A percentile compares a stretch with the other conserved stretches of the same genome.
Conservation (phyloP, 805 yeast genomes). For the Kuraishia molischiana region DNA sequence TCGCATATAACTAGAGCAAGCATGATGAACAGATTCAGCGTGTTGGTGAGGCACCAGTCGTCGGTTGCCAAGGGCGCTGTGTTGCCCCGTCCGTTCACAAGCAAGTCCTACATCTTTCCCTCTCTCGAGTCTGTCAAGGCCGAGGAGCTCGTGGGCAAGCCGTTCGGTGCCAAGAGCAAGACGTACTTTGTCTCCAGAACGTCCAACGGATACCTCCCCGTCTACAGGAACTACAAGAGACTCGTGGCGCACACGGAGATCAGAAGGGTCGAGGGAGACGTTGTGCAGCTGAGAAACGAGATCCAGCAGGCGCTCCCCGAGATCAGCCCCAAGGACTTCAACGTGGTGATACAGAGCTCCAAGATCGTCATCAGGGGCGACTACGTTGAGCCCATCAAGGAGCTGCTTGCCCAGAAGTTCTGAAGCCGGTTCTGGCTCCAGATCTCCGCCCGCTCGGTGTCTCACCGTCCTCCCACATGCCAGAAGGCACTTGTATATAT, state of each 20-base stretch:
- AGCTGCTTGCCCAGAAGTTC: conserved; percentile 20
- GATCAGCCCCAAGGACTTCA: conserved; percentile 35
- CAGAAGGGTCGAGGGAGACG: conserved; percentile 61
- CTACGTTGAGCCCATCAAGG: conserved; percentile 22
- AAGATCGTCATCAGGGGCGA: conserved; percentile 47
- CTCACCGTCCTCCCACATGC: too few relatives aligned
- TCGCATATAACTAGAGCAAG: too few relatives aligned
- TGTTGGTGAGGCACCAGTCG: background rate
- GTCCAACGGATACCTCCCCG: conserved; percentile 66
- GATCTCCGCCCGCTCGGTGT: too few relatives aligned
- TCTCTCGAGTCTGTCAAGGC: background rate
- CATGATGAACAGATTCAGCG: background rate
- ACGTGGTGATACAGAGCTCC: conserved; percentile 38
- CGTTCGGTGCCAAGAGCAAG: conserved; percentile 9
- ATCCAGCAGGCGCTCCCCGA: conserved; percentile 39
- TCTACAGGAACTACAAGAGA: conserved; percentile 29
- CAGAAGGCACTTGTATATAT: background rate
- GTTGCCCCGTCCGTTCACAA: background rate
- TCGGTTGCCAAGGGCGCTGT: background rate
- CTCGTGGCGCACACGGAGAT: conserved; percentile 31
- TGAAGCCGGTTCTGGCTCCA: conserved; percentile 7
- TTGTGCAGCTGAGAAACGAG: conserved; percentile 56
- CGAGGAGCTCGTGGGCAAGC: conserved; percentile 1
- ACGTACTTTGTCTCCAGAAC: conserved; percentile 40
- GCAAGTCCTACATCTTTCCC: conserved; percentile 3